phyloP scores from a whole-genome alignment of 306 rosid species.

The Pyrus communis region DNA sequence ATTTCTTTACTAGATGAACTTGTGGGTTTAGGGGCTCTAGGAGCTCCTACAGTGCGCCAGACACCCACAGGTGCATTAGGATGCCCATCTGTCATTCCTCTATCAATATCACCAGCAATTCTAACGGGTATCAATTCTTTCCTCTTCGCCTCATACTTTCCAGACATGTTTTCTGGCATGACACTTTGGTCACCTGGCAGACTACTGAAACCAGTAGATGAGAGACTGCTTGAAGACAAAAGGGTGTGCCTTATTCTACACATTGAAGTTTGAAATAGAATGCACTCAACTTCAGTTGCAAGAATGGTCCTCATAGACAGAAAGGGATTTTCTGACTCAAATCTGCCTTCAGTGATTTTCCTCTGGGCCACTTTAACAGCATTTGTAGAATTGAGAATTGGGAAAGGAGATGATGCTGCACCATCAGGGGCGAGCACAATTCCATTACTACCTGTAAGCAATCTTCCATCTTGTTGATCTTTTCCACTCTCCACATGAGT shows the following conservation, averaged over 20 bases:
- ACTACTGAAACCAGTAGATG: constrained; percentile 50
- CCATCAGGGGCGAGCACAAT: constrained; percentile 42
- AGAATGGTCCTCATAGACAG: constrained; percentile 59
- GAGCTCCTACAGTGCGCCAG: constrained; percentile 86
- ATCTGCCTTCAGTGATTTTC: constrained; percentile 51
- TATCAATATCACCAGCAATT: constrained; percentile 91
- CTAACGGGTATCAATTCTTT: constrained; percentile 78
- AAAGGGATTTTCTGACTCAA: constrained; percentile 49
- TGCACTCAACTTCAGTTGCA: constrained; percentile 82
- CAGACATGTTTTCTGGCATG: constrained; percentile 51
- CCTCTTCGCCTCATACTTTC: constrained; percentile 75
- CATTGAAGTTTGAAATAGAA: constrained; percentile 78
- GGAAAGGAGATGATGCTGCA: constrained; percentile 34
- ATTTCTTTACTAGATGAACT: constrained; percentile 72
- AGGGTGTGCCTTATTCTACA: constrained; percentile 78
- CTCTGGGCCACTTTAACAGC: constrained; percentile 39
- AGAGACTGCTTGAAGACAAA: constrained; percentile 52
- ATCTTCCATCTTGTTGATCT: constrained; percentile 47
- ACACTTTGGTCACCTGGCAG: constrained; percentile 56
- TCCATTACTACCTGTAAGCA: constrained; percentile 26
- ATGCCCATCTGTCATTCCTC: constrained; percentile 84
- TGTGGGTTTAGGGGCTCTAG: constrained; percentile 62
- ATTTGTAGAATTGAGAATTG: constrained; percentile 52
- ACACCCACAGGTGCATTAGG: constrained; percentile 88
- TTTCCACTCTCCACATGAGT: constrained; percentile 59